Evolutionary conservation across 2,329 filamentous ascomycete genomes (phyloP).

Genomic region (Aspergillus costaricaensis): DNA sequence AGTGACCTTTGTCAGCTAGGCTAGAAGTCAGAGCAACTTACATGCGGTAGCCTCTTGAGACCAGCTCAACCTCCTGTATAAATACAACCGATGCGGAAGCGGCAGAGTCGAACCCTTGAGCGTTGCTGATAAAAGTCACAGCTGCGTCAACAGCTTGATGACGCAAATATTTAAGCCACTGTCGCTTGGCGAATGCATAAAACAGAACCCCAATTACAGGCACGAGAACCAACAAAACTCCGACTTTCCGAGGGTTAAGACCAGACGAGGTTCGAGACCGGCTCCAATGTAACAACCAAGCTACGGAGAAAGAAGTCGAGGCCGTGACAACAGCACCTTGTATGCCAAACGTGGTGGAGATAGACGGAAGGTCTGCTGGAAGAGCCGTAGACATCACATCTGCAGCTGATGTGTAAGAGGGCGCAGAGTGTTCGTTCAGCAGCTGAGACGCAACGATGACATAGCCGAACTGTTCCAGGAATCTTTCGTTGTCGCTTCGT

Average conservation of each 20-base stretch:
- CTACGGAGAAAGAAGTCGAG: constrained; percentile 60
- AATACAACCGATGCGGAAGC: constrained; percentile 75
- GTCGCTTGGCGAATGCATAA: constrained; percentile 73
- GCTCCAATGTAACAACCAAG: constrained; percentile 72
- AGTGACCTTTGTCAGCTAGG: constrained; percentile 21
- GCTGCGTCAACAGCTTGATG: constrained; percentile 72
- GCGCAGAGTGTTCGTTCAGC: constrained; percentile 62
- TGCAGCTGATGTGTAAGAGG: constrained; percentile 42
- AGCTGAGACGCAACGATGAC: constrained; percentile 90
- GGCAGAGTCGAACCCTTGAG: constrained; percentile 79
- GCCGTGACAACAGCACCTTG: constrained; percentile 68
- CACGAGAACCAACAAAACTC: constrained; percentile 48
- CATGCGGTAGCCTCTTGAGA: constrained; percentile 86
- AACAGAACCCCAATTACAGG: constrained; percentile 58
- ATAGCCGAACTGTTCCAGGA: constrained; percentile 91
- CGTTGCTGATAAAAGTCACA: constrained; percentile 67
- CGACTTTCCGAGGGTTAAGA: constrained; percentile 45
- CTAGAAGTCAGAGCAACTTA: constrained; percentile 46
- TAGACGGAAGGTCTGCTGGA: constrained; percentile 33
- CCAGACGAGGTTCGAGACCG: constrained; percentile 56
- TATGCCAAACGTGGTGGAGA: constrained; percentile 57
- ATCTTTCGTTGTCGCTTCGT: constrained; percentile 76
- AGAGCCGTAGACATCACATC: constrained; percentile 36
- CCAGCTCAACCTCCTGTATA: constrained; percentile 92
- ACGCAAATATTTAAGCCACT: constrained; percentile 78